A percentile compares a stretch with the other conserved stretches of the same genome.
Conservation (phyloP, 2,329 filamentous ascomycete species). For the Fusarium sp. region DNA sequence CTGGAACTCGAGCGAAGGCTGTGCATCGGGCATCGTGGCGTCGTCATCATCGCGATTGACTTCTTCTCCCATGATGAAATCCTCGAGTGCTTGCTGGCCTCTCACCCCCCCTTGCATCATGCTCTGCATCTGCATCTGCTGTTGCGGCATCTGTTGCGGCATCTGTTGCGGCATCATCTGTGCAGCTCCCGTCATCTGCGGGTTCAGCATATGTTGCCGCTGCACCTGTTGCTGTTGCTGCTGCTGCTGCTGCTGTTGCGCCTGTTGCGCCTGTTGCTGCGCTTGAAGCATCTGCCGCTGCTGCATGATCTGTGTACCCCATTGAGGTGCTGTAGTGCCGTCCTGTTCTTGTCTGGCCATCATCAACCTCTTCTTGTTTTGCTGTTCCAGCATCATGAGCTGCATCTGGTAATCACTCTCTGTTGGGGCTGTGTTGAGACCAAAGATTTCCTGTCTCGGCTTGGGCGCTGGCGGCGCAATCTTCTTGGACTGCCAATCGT, state of each 20-base stretch:
- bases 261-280: conserved; percentile 2
- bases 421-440: not conserved
- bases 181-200: not conserved
- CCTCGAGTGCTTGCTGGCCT: conserved; percentile 1
- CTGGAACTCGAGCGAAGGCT: conserved; percentile 48
- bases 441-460: conserved; percentile 20
- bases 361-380: conserved; percentile 86
- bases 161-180: not conserved
- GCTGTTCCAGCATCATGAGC: conserved; percentile 85
- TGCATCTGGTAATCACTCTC: conserved; percentile 84
- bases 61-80: not conserved
- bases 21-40: conserved; percentile 52
- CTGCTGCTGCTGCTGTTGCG: conserved; percentile 1
- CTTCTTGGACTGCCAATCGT: conserved; percentile 45
- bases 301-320: not conserved
- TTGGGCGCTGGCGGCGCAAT: conserved; percentile 53
- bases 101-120: not conserved
- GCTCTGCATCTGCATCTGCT: not conserved
- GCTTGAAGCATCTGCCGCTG: not conserved
- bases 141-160: conserved; percentile 9
- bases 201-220: conserved; percentile 10
- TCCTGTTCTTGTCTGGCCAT: conserved; percentile 87
- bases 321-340: not conserved
- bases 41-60: conserved; percentile 45
- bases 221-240: conserved; percentile 1